Evolutionary conservation across 2,329 filamentous ascomycete genomes (phyloP), one percentile per base, ranked within the genome.

Genomic region (Fusarium floridanum): DNA sequence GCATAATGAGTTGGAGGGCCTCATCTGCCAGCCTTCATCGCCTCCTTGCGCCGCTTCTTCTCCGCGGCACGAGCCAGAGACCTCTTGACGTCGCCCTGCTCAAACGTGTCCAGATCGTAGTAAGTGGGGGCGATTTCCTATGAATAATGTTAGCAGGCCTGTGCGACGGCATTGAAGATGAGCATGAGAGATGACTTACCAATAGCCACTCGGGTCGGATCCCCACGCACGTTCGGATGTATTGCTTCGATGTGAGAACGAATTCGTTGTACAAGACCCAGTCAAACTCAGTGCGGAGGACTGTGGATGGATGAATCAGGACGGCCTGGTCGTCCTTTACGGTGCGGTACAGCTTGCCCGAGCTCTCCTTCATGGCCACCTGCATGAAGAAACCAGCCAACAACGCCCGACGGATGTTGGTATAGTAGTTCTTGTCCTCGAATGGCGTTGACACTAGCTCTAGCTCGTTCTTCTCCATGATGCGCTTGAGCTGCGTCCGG

Each of bases 201-300:
- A 98, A 82, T 71, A 99, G 86, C 97, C 97, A 99, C 84, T 99
- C 97, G 1, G 96, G 94, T 82, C 94, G 93, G 65, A 99, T 93
- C 34, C 94, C 92, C 14, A 95, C 98, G 57, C 98, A 95, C 0
- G 95, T 98, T 67, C 97, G 91, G 78, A 99, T 96, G 83, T 98
- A 99, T 85, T 98, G 97, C 89, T 99, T 98, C 63, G 94, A 97
- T 1, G 97, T 99, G 66, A 99, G 90, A 14, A 99, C 97, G 80
- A 98, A 99, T 82, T 99, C 97, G 80, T 98, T 98, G 85, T 99
- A 99, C 29, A 99, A 86, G 29, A 99, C 94, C 97, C 97, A 99
- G 77, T 99, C 97, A 77, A 92, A 94, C 68, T 98, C 95, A 68
- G 95, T 92, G 61, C 91, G 90, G 24, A 99, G 88, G 36, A 98